Percentiles rank a stretch among this genome's conserved stretches.
phyloP scores from a whole-genome alignment of 805 yeast species.

The Pichia pseudocactophila region DNA sequence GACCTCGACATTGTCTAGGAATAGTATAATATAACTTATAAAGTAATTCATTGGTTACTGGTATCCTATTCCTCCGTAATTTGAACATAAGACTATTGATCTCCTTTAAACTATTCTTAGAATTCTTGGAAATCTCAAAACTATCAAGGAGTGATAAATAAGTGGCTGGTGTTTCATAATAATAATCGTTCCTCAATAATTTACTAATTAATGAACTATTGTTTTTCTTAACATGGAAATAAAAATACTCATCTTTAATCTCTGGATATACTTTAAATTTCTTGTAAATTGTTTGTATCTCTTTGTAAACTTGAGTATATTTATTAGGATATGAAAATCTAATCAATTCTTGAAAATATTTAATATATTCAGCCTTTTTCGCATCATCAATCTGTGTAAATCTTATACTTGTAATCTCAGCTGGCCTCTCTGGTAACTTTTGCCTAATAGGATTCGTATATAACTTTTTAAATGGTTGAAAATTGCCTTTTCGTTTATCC shows the following conservation, averaged over 20 bases:
- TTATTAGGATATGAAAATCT: constrained; percentile 7
- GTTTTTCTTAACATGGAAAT: neutral
- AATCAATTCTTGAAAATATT: constrained; percentile 1
- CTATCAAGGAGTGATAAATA: neutral
- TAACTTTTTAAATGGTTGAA: neutral
- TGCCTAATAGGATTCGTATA: constrained; percentile 1
- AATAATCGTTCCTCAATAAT: neutral
- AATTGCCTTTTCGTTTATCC: neutral
- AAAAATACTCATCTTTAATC: constrained; percentile 1
- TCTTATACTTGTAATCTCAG: neutral
- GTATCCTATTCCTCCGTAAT: neutral
- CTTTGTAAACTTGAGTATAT: neutral
- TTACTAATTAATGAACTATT: neutral
- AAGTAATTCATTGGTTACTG: constrained; percentile 1
- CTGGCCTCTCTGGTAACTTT: constrained; percentile 3
- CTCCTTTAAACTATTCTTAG: neutral
- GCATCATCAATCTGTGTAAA: neutral
- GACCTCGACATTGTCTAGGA: neutral
- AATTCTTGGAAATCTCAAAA: constrained; percentile 3
- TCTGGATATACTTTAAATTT: neutral
- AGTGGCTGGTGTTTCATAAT: neutral
- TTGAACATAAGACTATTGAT: neutral
- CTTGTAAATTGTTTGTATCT: neutral
- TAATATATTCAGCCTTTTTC: neutral
- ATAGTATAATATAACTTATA: constrained; percentile 6